Evolutionary conservation across 805 yeast species (phyloP).

Genomic region (Barnettozyma salicaria): DNA sequence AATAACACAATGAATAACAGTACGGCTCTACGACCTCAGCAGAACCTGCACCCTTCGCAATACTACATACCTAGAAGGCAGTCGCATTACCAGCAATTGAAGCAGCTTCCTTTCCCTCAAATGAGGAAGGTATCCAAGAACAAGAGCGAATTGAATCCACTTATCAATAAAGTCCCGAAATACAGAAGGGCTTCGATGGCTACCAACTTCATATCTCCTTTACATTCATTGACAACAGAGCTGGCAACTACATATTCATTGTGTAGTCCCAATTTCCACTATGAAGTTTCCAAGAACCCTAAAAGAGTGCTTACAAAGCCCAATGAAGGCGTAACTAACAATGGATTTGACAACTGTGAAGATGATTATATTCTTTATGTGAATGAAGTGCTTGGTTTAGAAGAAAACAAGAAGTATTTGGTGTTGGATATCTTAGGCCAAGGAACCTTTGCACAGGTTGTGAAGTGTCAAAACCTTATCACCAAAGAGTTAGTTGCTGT

Average conservation of each 20-base stretch:
- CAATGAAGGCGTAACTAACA: conserved; percentile 69
- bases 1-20: conserved; percentile 11
- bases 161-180: conserved; percentile 55
- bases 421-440: conserved; percentile 90
- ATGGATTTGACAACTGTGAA: conserved; percentile 83
- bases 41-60: conserved; percentile 7
- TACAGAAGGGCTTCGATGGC: conserved; percentile 64
- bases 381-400: conserved; percentile 84
- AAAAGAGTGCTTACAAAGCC: conserved; percentile 91
- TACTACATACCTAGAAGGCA: conserved; percentile 19
- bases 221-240: conserved; percentile 70
- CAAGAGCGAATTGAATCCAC: conserved; percentile 54
- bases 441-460: conserved; percentile 98
- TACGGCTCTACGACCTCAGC: conserved; percentile 13
- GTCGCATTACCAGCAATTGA: conserved; percentile 27
- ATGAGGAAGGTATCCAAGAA: conserved; percentile 35
- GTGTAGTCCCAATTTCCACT: conserved; percentile 80
- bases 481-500: conserved; percentile 84
- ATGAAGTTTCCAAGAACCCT: conserved; percentile 82
- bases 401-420: conserved; percentile 78
- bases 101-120: conserved; percentile 41
- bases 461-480: conserved; percentile 72
- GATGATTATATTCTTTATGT: conserved; percentile 90
- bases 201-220: conserved; percentile 66
- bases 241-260: conserved; percentile 75